Percentiles rank a stretch among this genome's conserved stretches.
Evolutionary conservation across 2,329 filamentous ascomycete species (phyloP).

Genomic region (Aspergillus melleus): DNA sequence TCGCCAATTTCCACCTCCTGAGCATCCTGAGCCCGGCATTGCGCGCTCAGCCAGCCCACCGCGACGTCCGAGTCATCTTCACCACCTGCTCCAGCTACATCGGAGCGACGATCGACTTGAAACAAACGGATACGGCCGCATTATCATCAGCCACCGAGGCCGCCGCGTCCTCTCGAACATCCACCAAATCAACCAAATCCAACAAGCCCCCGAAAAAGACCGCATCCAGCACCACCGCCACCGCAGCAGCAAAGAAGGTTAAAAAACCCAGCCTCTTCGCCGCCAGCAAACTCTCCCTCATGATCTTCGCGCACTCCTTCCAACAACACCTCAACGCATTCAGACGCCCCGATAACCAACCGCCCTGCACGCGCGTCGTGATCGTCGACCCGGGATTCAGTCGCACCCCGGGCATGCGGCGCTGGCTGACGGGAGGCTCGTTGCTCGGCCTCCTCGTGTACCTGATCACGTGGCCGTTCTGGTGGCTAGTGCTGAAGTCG

Average conservation of each 20-base stretch:
- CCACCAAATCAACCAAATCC: background rate
- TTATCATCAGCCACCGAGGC: background rate
- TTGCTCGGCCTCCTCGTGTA: conserved; percentile 78
- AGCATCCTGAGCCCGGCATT: conserved; percentile 89
- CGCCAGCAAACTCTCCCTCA: conserved; percentile 74
- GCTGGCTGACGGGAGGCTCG: conserved; percentile 83
- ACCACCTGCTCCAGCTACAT: conserved; percentile 89
- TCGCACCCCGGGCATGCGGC: conserved; percentile 81
- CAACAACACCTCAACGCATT: conserved; percentile 89
- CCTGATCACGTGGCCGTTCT: conserved; percentile 72
- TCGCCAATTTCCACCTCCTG: conserved; percentile 92
- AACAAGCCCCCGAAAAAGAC: conserved; percentile 28
- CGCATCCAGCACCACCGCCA: background rate
- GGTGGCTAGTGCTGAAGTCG: conserved; percentile 87
- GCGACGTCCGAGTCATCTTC: conserved; percentile 86
- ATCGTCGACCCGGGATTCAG: conserved; percentile 83
- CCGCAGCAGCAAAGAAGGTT: conserved; percentile 5
- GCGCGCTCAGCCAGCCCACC: conserved; percentile 85
- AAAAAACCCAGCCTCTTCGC: conserved; percentile 51
- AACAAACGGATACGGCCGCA: conserved; percentile 13
- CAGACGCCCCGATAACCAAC: conserved; percentile 77
- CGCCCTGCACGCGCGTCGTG: conserved; percentile 79
- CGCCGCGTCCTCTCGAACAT: conserved; percentile 17
- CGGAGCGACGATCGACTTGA: conserved; percentile 64
- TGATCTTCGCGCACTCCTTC: conserved; percentile 84